Base-by-base conservation (phyloP, 345 rosid species). In the Camelina laxa region DNA sequence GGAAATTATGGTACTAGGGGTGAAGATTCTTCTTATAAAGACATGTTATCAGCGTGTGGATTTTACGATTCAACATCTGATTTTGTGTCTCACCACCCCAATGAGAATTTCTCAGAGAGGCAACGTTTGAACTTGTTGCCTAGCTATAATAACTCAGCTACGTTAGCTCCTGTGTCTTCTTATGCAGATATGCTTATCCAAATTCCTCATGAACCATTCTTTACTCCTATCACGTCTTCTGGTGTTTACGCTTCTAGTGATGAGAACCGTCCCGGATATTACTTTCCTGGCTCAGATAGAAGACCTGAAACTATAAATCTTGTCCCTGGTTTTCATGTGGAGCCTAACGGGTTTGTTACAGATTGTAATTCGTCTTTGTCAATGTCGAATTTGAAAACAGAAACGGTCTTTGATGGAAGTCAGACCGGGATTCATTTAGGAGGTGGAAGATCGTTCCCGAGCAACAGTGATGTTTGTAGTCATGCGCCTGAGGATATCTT, bases 1-100 rank as follows among this genome's bases (percentile, higher is more conserved):
- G 96, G 82, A 60, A 41, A 60, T 45, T 76, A 61, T 75, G 69
- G 87, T 58, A 72, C 70, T 9, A 72, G 71, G 20, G 79, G 79
- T 70, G 79, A 76, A 27, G 75, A 53, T 60, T 24, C 60, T 31
- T 67, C 12, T 73, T 27, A 27, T 27, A 84, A 81, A 70, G 86
- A 69, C 65, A 65, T 78, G 77, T 70, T 79, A 22, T 15, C 45
- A 36, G 70, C 65, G 31, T 31, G 54, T 70, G 82, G 78, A 76
- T 54, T 71, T 30, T 53, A 72, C 57, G 85, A 81, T 69, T 75
- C 72, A 30, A 67, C 77, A 67, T 72, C 85, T 78, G 74, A 67
- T 70, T 64, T 58, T 74, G 69, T 35, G 38, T 82, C 67, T 47
- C 30, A 27, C n/a, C 35, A 42, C 27, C 35, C 61, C 76, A 74